Percentiles rank a stretch among this genome's conserved stretches.
Evolutionary conservation across 768 basidiomycete species (phyloP).

Genomic region (Leccinum aurantiacum): DNA sequence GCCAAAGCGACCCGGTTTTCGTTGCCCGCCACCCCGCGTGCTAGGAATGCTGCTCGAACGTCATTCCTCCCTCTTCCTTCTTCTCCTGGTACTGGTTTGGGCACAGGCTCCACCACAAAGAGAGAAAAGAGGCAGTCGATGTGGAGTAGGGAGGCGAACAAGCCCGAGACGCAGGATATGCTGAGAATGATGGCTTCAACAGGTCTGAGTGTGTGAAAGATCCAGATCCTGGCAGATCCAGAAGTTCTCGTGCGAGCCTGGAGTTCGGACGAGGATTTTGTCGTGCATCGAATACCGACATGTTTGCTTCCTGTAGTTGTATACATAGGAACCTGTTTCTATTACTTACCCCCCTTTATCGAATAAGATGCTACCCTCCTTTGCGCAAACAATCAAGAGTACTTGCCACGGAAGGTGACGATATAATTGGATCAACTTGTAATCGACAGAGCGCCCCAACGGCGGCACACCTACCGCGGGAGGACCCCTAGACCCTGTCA

Average conservation of each 20-base stretch:
- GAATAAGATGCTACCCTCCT: background rate
- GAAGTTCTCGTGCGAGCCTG: background rate
- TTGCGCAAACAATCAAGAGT: background rate
- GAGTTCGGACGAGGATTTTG: background rate
- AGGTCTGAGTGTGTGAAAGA: background rate
- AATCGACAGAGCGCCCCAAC: background rate
- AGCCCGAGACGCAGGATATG: constrained; percentile 25
- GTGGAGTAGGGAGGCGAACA: constrained; percentile 20
- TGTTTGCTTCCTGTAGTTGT: background rate
- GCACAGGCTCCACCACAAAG: background rate
- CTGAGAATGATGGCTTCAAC: constrained; percentile 13
- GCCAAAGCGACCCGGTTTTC: constrained; percentile 18
- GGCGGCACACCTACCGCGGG: no score
- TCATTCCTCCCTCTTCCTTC: background rate
- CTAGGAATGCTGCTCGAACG: background rate
- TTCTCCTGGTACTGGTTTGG: background rate
- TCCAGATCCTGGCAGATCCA: background rate
- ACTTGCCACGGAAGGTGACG: background rate
- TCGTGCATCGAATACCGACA: background rate
- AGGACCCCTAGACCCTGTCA: no score
- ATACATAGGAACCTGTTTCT: background rate
- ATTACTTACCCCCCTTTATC: background rate
- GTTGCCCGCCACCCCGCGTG: constrained; percentile 8
- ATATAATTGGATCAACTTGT: background rate
- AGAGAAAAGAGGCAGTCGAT: constrained; percentile 18